phyloP scores from a whole-genome alignment of 768 basidiomycete species.

The Dacryopinax primogenitus region DNA sequence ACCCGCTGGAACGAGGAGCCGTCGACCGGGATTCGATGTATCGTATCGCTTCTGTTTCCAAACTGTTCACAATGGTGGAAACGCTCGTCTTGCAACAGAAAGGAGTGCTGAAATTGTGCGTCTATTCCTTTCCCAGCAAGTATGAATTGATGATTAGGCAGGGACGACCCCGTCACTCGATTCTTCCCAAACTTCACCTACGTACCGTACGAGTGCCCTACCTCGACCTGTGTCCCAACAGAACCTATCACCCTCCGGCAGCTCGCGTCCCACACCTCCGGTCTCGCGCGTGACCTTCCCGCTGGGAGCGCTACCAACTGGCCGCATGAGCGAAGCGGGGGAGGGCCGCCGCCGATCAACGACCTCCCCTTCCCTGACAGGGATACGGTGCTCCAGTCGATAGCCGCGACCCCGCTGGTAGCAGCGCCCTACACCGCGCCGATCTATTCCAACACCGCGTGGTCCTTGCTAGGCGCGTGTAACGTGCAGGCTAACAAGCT shows the following conservation, averaged over 20 bases:
- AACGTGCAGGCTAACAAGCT: slow-evolving; percentile 28
- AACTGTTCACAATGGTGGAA: slow-evolving; percentile 39
- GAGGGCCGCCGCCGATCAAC: slow-evolving; percentile 24
- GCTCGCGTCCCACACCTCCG: slow-evolving; percentile 23
- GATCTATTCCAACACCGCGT: slow-evolving; percentile 34
- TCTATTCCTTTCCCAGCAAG: neutral
- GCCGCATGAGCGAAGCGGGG: slow-evolving; percentile 28
- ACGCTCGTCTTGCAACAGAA: slow-evolving; percentile 38
- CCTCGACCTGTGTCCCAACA: neutral
- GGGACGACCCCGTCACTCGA: slow-evolving; percentile 41
- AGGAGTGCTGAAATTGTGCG: slow-evolving; percentile 28
- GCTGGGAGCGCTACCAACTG: slow-evolving; percentile 29
- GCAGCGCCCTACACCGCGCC: slow-evolving; percentile 36
- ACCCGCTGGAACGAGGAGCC: neutral
- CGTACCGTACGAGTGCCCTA: slow-evolving; percentile 16
- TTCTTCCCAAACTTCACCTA: slow-evolving; percentile 33
- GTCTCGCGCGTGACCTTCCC: slow-evolving; percentile 30
- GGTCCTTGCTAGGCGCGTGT: slow-evolving; percentile 27
- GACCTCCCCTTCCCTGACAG: slow-evolving; percentile 26
- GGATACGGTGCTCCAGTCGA: slow-evolving; percentile 27
- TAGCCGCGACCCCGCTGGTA: slow-evolving; percentile 31
- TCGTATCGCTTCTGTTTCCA: slow-evolving; percentile 41
- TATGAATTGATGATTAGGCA: slow-evolving; percentile 15
- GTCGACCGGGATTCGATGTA: slow-evolving; percentile 33
- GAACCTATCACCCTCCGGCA: slow-evolving; percentile 17